Conservation (phyloP, 208 protist genomes). For the Acanthamoeba triangularis region DNA sequence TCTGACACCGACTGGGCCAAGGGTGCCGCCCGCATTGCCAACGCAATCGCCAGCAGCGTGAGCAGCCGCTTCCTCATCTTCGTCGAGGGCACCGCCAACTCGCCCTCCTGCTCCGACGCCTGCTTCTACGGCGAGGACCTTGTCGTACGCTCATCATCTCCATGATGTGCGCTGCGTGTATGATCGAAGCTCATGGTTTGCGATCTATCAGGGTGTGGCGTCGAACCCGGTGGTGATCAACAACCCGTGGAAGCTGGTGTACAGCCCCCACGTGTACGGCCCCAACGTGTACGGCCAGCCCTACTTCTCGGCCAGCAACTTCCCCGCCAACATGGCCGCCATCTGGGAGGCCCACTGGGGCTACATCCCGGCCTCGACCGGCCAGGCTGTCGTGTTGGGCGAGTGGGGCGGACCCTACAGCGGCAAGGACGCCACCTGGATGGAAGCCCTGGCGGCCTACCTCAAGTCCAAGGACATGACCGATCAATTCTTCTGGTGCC, state of each 20-base stretch:
- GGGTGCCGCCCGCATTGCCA: constrained; percentile 33
- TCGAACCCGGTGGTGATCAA: constrained; percentile 49
- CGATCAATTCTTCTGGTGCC: constrained; percentile 85
- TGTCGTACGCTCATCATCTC: not conserved
- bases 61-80: constrained; percentile 48
- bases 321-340: constrained; percentile 76
- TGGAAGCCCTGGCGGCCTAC: constrained; percentile 79
- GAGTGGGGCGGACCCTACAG: constrained; percentile 78
- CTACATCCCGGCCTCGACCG: not conserved
- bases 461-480: constrained; percentile 74
- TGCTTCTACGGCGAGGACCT: constrained; percentile 80
- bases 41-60: not conserved
- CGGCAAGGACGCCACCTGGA: constrained; percentile 76
- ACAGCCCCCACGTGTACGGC: constrained; percentile 79
- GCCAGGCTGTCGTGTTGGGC: not conserved
- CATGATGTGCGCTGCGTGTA: not conserved
- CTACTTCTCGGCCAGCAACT: constrained; percentile 72
- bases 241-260: constrained; percentile 77
- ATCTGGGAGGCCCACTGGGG: constrained; percentile 78
- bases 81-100: constrained; percentile 55
- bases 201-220: not conserved
- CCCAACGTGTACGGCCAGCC: constrained; percentile 74
- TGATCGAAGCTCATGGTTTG: not conserved
- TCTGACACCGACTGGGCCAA: constrained; percentile 9
- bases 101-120: constrained; percentile 37